Evolutionary conservation across 306 rosid genomes (phyloP).

Genomic region (Cyamopsis tetragonoloba): DNA sequence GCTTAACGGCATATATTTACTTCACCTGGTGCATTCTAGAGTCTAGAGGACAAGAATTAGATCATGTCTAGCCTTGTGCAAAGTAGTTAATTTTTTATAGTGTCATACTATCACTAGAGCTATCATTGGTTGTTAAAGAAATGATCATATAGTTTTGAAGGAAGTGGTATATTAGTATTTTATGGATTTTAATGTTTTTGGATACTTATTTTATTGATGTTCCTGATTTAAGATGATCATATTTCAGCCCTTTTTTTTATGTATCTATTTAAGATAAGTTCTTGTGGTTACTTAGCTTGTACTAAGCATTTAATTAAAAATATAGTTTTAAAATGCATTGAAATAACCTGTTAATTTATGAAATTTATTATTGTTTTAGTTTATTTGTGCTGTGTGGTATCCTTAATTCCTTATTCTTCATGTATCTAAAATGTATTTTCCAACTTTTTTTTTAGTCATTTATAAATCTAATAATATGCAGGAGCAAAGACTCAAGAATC

Average conservation of each 20-base stretch:
- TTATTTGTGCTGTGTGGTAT: neutral
- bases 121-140: conserved; percentile 12
- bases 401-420: conserved; percentile 17
- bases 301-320: neutral
- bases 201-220: conserved; percentile 7
- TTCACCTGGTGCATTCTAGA: neutral
- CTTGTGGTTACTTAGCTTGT: conserved; percentile 10
- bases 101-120: neutral
- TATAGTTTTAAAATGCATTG: conserved; percentile 1
- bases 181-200: neutral
- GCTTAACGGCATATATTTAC: neutral
- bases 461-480: conserved; percentile 36
- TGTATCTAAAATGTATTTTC: neutral
- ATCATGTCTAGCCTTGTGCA: neutral
- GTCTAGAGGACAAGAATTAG: neutral
- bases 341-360: neutral
- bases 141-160: neutral
- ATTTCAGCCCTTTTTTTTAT: conserved; percentile 4
- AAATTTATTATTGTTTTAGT: conserved; percentile 5
- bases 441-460: neutral
- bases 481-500: conserved; percentile 85
- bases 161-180: neutral
- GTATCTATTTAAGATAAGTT: neutral
- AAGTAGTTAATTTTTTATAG: neutral
- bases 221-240: neutral